phyloP scores from a whole-genome alignment of 2,329 filamentous ascomycete species.

The Aaosphaeria pasadenensis region DNA sequence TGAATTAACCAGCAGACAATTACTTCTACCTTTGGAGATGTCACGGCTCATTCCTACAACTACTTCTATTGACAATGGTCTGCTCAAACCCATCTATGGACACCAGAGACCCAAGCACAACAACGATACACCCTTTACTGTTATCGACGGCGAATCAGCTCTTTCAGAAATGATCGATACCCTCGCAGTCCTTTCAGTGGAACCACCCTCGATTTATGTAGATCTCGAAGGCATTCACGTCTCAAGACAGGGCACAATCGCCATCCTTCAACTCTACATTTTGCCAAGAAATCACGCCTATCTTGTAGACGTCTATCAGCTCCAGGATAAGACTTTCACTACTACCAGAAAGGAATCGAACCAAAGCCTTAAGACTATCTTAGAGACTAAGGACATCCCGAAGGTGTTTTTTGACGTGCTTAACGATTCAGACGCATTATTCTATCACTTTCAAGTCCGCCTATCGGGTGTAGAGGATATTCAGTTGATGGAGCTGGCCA shows the following conservation, averaged over 20 bases:
- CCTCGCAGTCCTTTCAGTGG: neutral
- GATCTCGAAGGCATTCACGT: conserved; percentile 24
- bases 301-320: conserved; percentile 28
- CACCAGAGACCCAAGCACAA: too few relatives aligned
- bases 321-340: conserved; percentile 23
- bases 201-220: conserved; percentile 4
- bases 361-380: conserved; percentile 25
- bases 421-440: conserved; percentile 26
- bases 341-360: conserved; percentile 7
- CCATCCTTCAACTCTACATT: conserved; percentile 18
- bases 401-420: conserved; percentile 28
- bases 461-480: conserved; percentile 16
- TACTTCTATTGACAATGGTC: too few relatives aligned
- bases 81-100: too few relatives aligned
- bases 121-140: neutral
- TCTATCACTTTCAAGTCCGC: conserved; percentile 11
- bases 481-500: conserved; percentile 16
- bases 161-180: neutral
- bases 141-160: neutral
- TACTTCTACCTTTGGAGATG: too few relatives aligned
- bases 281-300: conserved; percentile 12
- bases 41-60: too few relatives aligned
- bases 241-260: conserved; percentile 17
- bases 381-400: conserved; percentile 20
- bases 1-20: too few relatives aligned